A percentile compares a stretch with the other conserved stretches of the same genome.
phyloP scores from a whole-genome alignment of 75 land plant genomes.

The Pinus taeda region DNA sequence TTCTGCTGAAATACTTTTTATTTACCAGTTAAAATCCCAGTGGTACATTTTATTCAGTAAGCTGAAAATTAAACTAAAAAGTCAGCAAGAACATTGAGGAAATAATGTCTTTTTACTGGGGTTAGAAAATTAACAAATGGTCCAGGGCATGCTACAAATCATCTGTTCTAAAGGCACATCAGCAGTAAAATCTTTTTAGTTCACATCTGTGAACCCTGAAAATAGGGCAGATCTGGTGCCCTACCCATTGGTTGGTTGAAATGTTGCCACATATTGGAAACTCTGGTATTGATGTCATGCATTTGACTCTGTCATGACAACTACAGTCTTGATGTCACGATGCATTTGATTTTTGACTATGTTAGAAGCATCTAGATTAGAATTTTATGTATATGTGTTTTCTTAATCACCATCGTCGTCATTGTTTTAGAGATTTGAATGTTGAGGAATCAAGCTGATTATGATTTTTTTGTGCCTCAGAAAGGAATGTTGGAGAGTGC shows the following conservation, averaged over 20 bases:
- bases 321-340: neutral
- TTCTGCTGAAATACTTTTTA: too few relatives aligned
- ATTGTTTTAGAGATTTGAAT: neutral
- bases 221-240: too few relatives aligned
- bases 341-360: neutral
- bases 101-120: too few relatives aligned
- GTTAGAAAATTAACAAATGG: too few relatives aligned
- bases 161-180: too few relatives aligned
- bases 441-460: neutral
- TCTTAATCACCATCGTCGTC: neutral
- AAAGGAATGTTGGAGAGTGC: conserved; percentile 65
- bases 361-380: neutral
- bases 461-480: conserved; percentile 17
- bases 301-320: neutral
- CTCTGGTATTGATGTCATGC: neutral
- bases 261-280: neutral
- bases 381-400: neutral
- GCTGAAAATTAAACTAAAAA: too few relatives aligned
- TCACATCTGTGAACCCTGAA: too few relatives aligned
- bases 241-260: neutral
- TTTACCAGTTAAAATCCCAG: too few relatives aligned
- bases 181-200: too few relatives aligned
- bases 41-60: too few relatives aligned
- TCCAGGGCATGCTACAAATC: too few relatives aligned
- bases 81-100: too few relatives aligned